Percentiles rank a stretch among this genome's conserved stretches.
Evolutionary conservation across 2,329 filamentous ascomycete genomes (phyloP).

Genomic region (Parastagonospora avenae): DNA sequence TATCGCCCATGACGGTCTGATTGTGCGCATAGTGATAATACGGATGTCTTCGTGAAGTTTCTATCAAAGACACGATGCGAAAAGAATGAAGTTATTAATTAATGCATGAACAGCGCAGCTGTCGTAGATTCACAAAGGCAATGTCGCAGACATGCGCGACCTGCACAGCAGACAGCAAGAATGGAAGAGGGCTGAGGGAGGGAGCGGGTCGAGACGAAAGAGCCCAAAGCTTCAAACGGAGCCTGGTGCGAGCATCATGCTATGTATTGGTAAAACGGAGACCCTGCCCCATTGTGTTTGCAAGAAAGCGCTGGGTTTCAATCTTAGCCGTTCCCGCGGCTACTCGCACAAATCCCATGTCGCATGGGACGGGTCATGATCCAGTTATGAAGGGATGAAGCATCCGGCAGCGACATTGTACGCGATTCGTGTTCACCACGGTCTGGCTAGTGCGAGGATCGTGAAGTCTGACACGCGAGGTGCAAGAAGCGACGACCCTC

Average conservation of each 20-base stretch:
- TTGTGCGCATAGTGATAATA: constrained; percentile 34
- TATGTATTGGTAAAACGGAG: constrained; percentile 29
- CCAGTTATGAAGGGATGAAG: constrained; percentile 24
- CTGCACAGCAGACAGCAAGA: constrained; percentile 45
- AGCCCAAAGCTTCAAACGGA: constrained; percentile 35
- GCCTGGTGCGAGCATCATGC: constrained; percentile 32
- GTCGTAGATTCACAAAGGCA: constrained; percentile 27
- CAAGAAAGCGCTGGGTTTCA: constrained; percentile 29
- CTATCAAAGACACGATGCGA: background rate
- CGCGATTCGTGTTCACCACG: constrained; percentile 31
- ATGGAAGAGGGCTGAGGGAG: constrained; percentile 21
- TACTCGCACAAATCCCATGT: constrained; percentile 28
- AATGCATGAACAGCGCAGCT: constrained; percentile 46
- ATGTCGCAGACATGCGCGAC: constrained; percentile 41
- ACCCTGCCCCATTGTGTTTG: constrained; percentile 38
- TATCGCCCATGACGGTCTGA: constrained; percentile 28
- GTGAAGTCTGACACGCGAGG: constrained; percentile 40
- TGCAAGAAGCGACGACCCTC: constrained; percentile 33
- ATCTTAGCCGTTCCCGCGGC: constrained; percentile 31
- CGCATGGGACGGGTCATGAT: constrained; percentile 24
- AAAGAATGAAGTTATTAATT: constrained; percentile 30
- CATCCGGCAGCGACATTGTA: constrained; percentile 31
- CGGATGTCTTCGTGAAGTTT: background rate
- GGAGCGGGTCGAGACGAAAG: constrained; percentile 26
- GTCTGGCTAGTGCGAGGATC: constrained; percentile 41